These are phyloP conservation scores for Pholiota adiposa DNA, from an alignment of 1,284 basidiomycete species.

Conservation along the genomic window DNA sequence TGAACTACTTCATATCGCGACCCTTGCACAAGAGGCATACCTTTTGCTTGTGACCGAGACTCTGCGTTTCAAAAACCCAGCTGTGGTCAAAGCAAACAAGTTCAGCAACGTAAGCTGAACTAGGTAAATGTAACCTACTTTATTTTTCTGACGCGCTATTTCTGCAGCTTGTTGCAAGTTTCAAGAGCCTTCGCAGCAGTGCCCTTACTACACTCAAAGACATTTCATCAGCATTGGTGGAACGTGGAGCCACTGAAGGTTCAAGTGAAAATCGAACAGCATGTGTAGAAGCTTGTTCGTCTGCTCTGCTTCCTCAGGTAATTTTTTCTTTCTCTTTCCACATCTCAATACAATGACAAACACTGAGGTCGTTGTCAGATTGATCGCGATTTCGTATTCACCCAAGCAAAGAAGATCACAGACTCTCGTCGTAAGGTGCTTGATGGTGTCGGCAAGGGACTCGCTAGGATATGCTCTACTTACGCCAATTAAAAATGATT, in stretches of 20 bases:
- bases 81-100: slow-evolving; percentile 73
- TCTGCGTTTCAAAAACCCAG: slow-evolving; percentile 67
- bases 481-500: slow-evolving; percentile 36
- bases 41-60: slow-evolving; percentile 68
- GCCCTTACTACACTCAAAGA: slow-evolving; percentile 56
- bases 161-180: slow-evolving; percentile 63
- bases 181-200: slow-evolving; percentile 63
- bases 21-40: slow-evolving; percentile 77
- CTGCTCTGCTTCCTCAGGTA: slow-evolving; percentile 49
- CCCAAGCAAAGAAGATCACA: slow-evolving; percentile 63
- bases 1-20: slow-evolving; percentile 71
- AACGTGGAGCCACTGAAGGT: slow-evolving; percentile 52
- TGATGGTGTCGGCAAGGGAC: slow-evolving; percentile 74
- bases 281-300: slow-evolving; percentile 56
- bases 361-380: slow-evolving; percentile 48
- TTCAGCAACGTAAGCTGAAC: slow-evolving; percentile 59
- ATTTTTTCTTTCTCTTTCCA: slow-evolving; percentile 6
- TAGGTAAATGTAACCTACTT: neutral
- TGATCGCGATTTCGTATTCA: slow-evolving; percentile 65
- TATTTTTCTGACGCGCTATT: slow-evolving; percentile 6
- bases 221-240: slow-evolving; percentile 56
- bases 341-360: slow-evolving; percentile 2
- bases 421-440: slow-evolving; percentile 71
- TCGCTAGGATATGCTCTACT: slow-evolving; percentile 53
- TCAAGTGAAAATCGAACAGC: slow-evolving; percentile 54